Base-by-base conservation (phyloP, 1,139 yeast species). In the Candida tunisiensis region DNA sequence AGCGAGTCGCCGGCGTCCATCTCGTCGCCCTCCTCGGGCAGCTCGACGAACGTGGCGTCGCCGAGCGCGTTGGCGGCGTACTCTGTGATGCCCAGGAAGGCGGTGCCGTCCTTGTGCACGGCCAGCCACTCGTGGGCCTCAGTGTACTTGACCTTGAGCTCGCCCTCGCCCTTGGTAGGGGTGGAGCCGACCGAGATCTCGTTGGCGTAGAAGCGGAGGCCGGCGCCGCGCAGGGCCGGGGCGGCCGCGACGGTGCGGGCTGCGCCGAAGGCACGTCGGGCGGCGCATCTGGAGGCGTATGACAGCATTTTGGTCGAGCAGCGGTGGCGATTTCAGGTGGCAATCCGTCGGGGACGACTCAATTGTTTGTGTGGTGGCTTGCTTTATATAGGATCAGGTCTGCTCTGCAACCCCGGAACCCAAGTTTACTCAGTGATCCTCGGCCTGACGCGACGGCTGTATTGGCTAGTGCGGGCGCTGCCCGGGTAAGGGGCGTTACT, bases 41-140 rank as follows among this genome's bases (percentile, higher is more conserved):
- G 65, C 55, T 88, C 99, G 37, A 83, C 75, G 52, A 65, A 88
- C 11, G 96, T 91, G 30, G 93, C 92, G 56, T 88, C 99, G 25
- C 98, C 98, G 35, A 88, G 67, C n/a, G 98, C 93, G 45, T 85
- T 94, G 24, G 94, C 77, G 19, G 99, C 99, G 51, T 88, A 85
- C 44, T 69, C 71, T 35, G 98, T 85, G 53, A 88, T 83, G 21
- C 99, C 99, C 21, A 88, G 62, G 42, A 75, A 83, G 2, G 91
- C 57, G 11, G 73, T 62, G 33, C 82, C 80, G 53, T 85, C 94
- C 19, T 67, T 65, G 49, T 79, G 91, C 28, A 73, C 62, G 3
- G 93, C 88, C 34, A 91, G 59, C 95, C 96, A 88, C 59, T 88
- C 99, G 60, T 88, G 99, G 47, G 88, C 95, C 30, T 63, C 59